Evolutionary conservation across 495 filamentous ascomycete species (phyloP).

Genomic region (Neurospora tetrasperma): DNA sequence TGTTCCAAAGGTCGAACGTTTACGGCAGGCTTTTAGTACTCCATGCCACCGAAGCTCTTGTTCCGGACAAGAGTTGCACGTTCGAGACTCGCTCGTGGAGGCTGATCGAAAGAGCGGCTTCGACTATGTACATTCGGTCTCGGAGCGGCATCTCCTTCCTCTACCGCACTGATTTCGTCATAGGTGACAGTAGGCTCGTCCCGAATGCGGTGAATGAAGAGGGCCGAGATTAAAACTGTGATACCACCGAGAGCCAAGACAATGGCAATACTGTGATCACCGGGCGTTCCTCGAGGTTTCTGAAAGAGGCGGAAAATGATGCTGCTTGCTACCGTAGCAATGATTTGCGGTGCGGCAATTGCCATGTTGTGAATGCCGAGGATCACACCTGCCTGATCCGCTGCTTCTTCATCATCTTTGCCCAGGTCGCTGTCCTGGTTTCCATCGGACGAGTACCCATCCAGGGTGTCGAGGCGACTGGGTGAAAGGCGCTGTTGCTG

Average conservation of each 20-base stretch:
- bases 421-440: slow-evolving; percentile 13
- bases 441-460: slow-evolving; percentile 23
- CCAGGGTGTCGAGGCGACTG: slow-evolving; percentile 14
- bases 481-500: slow-evolving; percentile 24
- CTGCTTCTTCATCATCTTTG: slow-evolving; percentile 35
- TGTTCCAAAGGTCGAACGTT: background rate
- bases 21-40: slow-evolving; percentile 24
- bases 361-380: slow-evolving; percentile 89
- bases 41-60: slow-evolving; percentile 35
- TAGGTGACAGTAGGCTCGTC: slow-evolving; percentile 29
- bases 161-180: slow-evolving; percentile 27
- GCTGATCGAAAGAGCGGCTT: slow-evolving; percentile 19
- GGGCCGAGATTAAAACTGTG: slow-evolving; percentile 68
- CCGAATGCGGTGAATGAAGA: slow-evolving; percentile 41
- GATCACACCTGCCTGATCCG: slow-evolving; percentile 77
- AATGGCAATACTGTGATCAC: slow-evolving; percentile 78
- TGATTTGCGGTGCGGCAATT: slow-evolving; percentile 76
- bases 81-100: slow-evolving; percentile 31
- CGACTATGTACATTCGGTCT: slow-evolving; percentile 19
- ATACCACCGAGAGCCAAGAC: slow-evolving; percentile 72
- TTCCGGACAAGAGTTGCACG: slow-evolving; percentile 34
- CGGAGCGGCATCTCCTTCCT: slow-evolving; percentile 27
- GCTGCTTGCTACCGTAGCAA: slow-evolving; percentile 72
- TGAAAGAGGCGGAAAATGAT: slow-evolving; percentile 72
- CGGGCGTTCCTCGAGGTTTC: slow-evolving; percentile 69